Conservation (phyloP, 148 eudicot genomes). For the Pouteria glomerata region DNA sequence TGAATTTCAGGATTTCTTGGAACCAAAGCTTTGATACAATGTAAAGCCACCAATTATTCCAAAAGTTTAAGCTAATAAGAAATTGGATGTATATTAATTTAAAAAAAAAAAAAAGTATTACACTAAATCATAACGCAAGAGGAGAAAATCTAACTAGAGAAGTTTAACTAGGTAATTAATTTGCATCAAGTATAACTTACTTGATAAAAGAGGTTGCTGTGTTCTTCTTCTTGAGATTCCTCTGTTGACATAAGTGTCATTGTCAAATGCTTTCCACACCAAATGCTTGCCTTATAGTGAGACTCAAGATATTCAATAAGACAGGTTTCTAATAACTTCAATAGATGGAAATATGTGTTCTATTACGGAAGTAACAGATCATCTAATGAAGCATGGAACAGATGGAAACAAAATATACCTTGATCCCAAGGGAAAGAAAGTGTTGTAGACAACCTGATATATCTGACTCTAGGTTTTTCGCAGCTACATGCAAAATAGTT, state of each 20-base stretch:
- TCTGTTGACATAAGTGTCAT: slow-evolving; percentile 78
- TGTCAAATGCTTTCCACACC: slow-evolving; percentile 89
- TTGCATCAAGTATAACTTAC: no score
- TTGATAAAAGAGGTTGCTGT: slow-evolving; percentile 59
- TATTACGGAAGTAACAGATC: background rate
- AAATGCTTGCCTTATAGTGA: slow-evolving; percentile 56
- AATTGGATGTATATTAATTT: no score
- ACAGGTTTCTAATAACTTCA: slow-evolving; percentile 1
- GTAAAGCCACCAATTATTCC: no score
- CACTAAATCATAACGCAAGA: background rate
- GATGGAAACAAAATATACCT: slow-evolving; percentile 39
- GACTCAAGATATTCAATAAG: slow-evolving; percentile 5
- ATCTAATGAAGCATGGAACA: background rate
- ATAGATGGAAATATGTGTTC: background rate
- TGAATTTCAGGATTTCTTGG: no score
- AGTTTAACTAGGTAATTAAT: background rate
- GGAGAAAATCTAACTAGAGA: background rate
- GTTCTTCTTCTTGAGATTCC: slow-evolving; percentile 88
- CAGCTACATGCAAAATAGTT: slow-evolving; percentile 67
- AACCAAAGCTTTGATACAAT: no score
- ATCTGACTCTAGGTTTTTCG: slow-evolving; percentile 51
- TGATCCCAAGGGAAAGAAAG: slow-evolving; percentile 59
- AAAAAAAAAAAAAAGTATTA: no score
- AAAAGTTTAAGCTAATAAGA: no score
- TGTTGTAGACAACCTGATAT: slow-evolving; percentile 39